phyloP scores from a whole-genome alignment of 2,329 filamentous ascomycete species.

The Exophiala sp. region DNA sequence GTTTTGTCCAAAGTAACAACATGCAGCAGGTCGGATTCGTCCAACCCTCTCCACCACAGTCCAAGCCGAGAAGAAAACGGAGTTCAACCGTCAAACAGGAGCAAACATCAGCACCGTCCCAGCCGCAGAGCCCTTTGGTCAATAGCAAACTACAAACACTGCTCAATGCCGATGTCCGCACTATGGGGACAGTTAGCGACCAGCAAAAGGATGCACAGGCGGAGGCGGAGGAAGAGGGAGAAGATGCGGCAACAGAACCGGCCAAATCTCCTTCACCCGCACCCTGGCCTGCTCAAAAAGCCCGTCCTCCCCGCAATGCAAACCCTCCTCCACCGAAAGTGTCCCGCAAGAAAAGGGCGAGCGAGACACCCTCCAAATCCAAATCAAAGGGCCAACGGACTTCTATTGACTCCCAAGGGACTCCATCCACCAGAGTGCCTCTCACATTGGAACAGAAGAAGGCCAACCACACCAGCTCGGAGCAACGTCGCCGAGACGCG shows the following conservation, averaged over 20 bases:
- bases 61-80: conserved; percentile 12
- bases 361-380: conserved; percentile 9
- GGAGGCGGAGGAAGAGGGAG: conserved; percentile 18
- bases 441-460: conserved; percentile 28
- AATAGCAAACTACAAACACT: conserved; percentile 21
- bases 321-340: conserved; percentile 12
- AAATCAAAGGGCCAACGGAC: conserved; percentile 13
- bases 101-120: conserved; percentile 4
- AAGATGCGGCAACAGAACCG: conserved; percentile 10
- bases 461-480: conserved; percentile 29
- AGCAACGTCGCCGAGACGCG: conserved; percentile 28
- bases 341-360: conserved; percentile 14
- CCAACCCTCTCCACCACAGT: conserved; percentile 10
- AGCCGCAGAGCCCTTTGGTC: conserved; percentile 21
- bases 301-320: conserved; percentile 13
- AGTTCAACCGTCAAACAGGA: conserved; percentile 19
- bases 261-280: conserved; percentile 21
- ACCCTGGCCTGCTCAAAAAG: conserved; percentile 19
- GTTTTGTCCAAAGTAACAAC: conserved; percentile 12
- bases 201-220: conserved; percentile 18
- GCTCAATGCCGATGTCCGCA: conserved; percentile 7
- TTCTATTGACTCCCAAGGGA: conserved; percentile 1
- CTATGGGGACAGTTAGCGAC: conserved; percentile 2
- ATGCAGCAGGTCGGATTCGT: conserved; percentile 4
- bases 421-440: conserved; percentile 18